Evolutionary conservation across 495 filamentous ascomycete genomes (phyloP).

Genomic region (Neurospora tetrasperma): DNA sequence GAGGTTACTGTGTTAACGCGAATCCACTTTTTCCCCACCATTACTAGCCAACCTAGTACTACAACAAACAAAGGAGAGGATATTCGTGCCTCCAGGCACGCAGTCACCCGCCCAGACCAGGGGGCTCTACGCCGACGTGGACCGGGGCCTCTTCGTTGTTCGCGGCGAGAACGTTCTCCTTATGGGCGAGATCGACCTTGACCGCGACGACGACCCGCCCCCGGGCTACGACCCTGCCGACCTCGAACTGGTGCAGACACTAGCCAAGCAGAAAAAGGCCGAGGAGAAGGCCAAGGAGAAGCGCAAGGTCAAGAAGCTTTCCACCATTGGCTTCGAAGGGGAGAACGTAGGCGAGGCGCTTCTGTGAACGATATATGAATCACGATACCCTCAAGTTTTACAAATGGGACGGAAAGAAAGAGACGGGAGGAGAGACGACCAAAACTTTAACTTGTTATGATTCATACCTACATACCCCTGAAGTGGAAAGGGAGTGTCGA

Average conservation of each 20-base stretch:
- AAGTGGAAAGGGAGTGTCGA: neutral
- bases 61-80: conserved; percentile 78
- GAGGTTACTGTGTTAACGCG: conserved; percentile 6
- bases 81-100: conserved; percentile 49
- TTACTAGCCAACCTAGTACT: conserved; percentile 79
- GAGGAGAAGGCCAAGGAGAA: conserved; percentile 65
- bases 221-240: conserved; percentile 56
- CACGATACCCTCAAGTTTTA: neutral
- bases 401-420: neutral
- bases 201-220: conserved; percentile 85
- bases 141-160: conserved; percentile 76
- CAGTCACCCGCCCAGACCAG: conserved; percentile 14
- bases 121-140: conserved; percentile 66
- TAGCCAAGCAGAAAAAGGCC: conserved; percentile 58
- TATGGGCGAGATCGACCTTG: conserved; percentile 89
- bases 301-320: conserved; percentile 54
- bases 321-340: conserved; percentile 73
- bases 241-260: conserved; percentile 54
- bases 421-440: conserved; percentile 1
- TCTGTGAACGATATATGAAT: conserved; percentile 36
- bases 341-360: conserved; percentile 70
- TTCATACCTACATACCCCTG: neutral
- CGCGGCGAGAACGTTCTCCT: conserved; percentile 89
- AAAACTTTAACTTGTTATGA: neutral
- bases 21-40: neutral